Conservation (phyloP, 345 rosid species). For the Pseudoturritis turrita region DNA sequence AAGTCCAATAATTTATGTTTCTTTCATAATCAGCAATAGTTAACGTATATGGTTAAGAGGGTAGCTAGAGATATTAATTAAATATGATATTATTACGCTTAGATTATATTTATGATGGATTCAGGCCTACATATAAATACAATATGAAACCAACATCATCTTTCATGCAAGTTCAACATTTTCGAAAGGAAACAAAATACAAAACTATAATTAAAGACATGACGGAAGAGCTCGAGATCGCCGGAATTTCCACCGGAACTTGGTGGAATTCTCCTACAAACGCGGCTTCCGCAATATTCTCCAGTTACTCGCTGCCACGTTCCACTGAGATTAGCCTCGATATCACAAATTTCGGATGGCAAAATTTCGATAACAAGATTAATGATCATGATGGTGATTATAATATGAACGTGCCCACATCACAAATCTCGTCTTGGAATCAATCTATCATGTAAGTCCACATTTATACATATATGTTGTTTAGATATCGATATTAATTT, state of each 20-base stretch:
- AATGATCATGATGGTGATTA: conserved; percentile 19
- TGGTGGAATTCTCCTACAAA: conserved; percentile 62
- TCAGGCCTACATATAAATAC: conserved; percentile 29
- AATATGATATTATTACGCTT: not conserved
- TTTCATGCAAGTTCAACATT: conserved; percentile 26
- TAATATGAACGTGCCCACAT: not conserved
- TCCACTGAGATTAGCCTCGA: conserved; percentile 19
- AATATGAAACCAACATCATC: conserved; percentile 15
- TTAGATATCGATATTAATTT: not conserved
- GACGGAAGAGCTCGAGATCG: conserved; percentile 73
- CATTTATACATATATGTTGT: not conserved
- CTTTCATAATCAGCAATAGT: not conserved
- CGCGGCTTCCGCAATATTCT: not conserved
- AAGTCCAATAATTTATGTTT: conserved; percentile 1
- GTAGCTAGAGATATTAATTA: conserved; percentile 16
- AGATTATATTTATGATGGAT: not conserved
- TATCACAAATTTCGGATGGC: conserved; percentile 22
- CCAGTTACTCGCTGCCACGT: conserved; percentile 13
- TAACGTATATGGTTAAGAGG: conserved; percentile 16
- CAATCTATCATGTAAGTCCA: conserved; percentile 1
- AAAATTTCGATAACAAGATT: conserved; percentile 16
- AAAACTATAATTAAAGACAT: conserved; percentile 23
- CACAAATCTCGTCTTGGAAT: no score
- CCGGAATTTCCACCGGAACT: conserved; percentile 54
- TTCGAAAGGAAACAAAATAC: not conserved